These are phyloP conservation scores for Penicillium chermesinum DNA, from an alignment of 495 filamentous ascomycete genomes.

Conservation along the genomic window DNA sequence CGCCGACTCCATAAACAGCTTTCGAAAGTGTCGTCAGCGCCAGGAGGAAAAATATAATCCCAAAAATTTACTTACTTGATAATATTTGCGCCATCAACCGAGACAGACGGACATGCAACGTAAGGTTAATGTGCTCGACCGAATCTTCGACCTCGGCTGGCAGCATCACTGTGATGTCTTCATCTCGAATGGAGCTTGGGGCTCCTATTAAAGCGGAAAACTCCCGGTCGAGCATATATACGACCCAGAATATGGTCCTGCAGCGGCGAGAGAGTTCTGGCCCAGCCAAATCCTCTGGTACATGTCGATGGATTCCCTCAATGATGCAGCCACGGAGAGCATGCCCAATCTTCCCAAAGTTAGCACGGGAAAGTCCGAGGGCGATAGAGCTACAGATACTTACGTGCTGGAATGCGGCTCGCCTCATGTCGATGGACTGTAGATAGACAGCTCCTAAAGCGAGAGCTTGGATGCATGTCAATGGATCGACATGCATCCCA, in stretches of 20 bases:
- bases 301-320: slow-evolving; percentile 34
- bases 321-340: slow-evolving; percentile 33
- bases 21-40: not conserved
- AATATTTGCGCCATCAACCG: slow-evolving; percentile 26
- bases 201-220: slow-evolving; percentile 34
- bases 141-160: slow-evolving; percentile 24
- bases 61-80: slow-evolving; percentile 15
- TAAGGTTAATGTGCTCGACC: slow-evolving; percentile 24
- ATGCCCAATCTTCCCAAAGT: slow-evolving; percentile 27
- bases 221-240: slow-evolving; percentile 37
- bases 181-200: slow-evolving; percentile 32
- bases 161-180: slow-evolving; percentile 33
- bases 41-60: not conserved
- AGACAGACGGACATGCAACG: slow-evolving; percentile 27
- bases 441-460: slow-evolving; percentile 32
- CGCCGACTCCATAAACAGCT: slow-evolving; percentile 29
- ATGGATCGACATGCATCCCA: slow-evolving; percentile 28
- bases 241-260: slow-evolving; percentile 35
- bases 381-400: not conserved
- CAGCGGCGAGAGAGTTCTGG: slow-evolving; percentile 25
- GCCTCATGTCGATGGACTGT: slow-evolving; percentile 36
- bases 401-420: slow-evolving; percentile 33
- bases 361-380: too few species aligned
- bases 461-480: slow-evolving; percentile 31
- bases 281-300: slow-evolving; percentile 22